Conservation (phyloP, 768 basidiomycete species). For the Lactarius pseudohatsudake region DNA sequence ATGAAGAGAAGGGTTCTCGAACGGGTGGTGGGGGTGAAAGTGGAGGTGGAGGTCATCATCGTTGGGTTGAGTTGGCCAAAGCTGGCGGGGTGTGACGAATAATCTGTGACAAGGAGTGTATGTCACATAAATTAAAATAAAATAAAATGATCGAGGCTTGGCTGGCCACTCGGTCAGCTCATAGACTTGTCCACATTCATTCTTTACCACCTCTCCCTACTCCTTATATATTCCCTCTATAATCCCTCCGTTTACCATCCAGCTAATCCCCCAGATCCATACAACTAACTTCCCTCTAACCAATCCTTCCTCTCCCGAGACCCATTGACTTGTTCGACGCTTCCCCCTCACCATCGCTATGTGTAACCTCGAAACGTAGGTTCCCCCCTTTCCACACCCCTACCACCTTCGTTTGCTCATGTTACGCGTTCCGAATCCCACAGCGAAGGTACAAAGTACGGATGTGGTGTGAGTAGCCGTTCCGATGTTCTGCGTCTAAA, state of each 20-base stretch:
- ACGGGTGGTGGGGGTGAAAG: slow-evolving; percentile 55
- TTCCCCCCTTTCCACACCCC: slow-evolving; percentile 26
- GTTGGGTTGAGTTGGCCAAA: slow-evolving; percentile 20
- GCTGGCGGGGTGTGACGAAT: not conserved
- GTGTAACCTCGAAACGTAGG: slow-evolving; percentile 44
- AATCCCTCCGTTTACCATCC: slow-evolving; percentile 25
- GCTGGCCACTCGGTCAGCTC: not conserved
- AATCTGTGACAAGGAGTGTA: not conserved
- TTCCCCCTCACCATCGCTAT: slow-evolving; percentile 29
- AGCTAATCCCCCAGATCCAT: slow-evolving; percentile 21
- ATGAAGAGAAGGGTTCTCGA: slow-evolving; percentile 91
- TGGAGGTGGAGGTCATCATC: slow-evolving; percentile 31
- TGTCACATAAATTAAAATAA: not conserved
- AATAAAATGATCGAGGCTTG: not conserved
- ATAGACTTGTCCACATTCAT: slow-evolving; percentile 5
- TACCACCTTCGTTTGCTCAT: slow-evolving; percentile 33
- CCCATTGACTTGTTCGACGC: not conserved
- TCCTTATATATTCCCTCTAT: slow-evolving; percentile 25
- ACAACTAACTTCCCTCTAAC: slow-evolving; percentile 15
- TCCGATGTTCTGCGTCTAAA: slow-evolving; percentile 31
- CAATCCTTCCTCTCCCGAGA: slow-evolving; percentile 12
- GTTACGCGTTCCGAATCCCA: slow-evolving; percentile 30
- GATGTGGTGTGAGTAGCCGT: slow-evolving; percentile 54
- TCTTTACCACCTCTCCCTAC: slow-evolving; percentile 19
- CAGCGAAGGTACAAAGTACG: slow-evolving; percentile 74